Base-by-base conservation (phyloP, 2,329 filamentous ascomycete genomes). In the Metarhizium sp. region DNA sequence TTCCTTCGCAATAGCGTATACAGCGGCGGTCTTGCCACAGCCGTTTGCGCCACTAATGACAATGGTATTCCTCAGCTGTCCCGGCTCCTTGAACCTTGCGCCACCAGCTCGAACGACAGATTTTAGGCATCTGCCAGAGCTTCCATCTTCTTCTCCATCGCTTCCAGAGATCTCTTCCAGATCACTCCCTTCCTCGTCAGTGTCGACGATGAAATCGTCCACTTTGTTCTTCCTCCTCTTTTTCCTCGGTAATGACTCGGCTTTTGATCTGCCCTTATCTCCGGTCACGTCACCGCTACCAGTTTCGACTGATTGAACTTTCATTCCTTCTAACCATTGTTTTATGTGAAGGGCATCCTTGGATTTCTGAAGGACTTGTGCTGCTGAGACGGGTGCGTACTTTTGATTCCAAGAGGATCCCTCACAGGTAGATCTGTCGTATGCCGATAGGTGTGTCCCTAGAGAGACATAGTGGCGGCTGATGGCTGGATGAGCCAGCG, bases 1-100 rank as follows among this genome's bases (percentile, higher is more conserved):
- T 70, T 99, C 92, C 64, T 89, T 92, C 4, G 94, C 92, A 46
- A 92, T 87, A 4, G 94, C 94, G 69, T 95, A 92, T 0, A 96
- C 87, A 1, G 91, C 85, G 6, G 95, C 92, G 13, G 92, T 95
- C 73, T 99, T 99, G 2, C 94, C 95, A 66, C 87, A 92, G 0
- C 94, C 94, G 61, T 88, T 79, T 2, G 92, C 90, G 0, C 94
- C 94, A 64, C 90, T 96, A 36, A 99, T 77, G 7, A 99, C 75
- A n/a, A 96, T 81, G 0, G 86, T 82, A 69, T 96, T 96, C 52
- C 79, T 78, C 36, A 86, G 67, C 50, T 80, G 81, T 8, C 69
- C 65, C 13, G 69, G 64, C 7, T 77, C 74, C 57, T 75, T 80
- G 30, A 66, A 62, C 25, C 65, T 66, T 54, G 66, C 58, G 52